Evolutionary conservation across 768 basidiomycete genomes (phyloP).

Genomic region (Lactarius hengduanensis): DNA sequence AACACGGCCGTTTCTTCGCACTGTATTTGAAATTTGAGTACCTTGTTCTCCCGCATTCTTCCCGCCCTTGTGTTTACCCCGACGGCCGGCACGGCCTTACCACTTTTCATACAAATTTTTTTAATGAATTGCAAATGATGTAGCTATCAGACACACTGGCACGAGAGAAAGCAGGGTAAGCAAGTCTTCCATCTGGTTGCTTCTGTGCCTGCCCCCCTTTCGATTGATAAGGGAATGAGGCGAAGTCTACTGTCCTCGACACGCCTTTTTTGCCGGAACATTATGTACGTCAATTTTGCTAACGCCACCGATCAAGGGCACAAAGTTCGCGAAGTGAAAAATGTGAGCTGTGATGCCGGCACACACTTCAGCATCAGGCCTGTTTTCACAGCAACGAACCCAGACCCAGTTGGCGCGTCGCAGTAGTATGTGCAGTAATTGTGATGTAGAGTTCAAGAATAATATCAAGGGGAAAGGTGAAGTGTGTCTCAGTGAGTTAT

Average conservation of each 20-base stretch:
- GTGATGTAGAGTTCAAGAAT: not conserved
- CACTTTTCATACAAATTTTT: not conserved
- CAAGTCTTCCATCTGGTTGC: not conserved
- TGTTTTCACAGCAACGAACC: not conserved
- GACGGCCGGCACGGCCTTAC: no score
- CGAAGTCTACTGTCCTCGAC: not conserved
- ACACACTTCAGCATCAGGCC: not conserved
- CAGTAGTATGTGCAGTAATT: not conserved
- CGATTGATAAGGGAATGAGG: not conserved
- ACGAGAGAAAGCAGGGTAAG: not conserved
- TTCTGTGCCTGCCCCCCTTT: not conserved
- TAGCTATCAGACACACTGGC: not conserved
- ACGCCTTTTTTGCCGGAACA: not conserved
- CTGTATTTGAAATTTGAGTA: not conserved
- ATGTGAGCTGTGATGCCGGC: not conserved
- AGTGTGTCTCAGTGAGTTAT: not conserved
- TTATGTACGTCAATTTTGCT: not conserved
- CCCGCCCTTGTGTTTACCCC: not conserved
- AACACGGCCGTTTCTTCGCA: not conserved
- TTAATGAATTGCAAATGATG: not conserved
- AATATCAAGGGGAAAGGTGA: not conserved
- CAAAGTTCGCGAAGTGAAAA: not conserved
- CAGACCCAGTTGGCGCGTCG: not conserved
- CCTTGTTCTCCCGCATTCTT: not conserved
- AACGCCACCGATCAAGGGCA: conserved; percentile 1